Conservation (phyloP, 345 rosid species). For the Psidium friedrichsthalianum region DNA sequence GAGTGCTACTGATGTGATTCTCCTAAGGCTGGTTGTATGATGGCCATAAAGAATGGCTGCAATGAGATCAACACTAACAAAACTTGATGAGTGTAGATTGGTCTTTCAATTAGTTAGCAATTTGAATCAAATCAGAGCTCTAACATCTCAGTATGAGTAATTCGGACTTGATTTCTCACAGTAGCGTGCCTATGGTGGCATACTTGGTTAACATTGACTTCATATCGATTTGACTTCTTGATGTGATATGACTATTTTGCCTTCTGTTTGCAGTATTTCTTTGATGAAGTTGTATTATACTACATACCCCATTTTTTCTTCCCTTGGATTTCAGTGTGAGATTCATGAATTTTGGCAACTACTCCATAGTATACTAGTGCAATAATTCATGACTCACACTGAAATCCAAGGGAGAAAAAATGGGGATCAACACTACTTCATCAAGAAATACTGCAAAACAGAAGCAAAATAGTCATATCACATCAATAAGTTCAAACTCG, state of each 20-base stretch:
- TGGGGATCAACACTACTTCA: neutral
- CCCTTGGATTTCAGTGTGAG: constrained; percentile 57
- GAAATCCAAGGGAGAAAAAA: constrained; percentile 13
- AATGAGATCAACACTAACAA: neutral
- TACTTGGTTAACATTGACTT: neutral
- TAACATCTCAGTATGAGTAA: neutral
- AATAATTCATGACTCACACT: constrained; percentile 92
- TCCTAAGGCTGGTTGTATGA: neutral
- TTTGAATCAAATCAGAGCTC: neutral
- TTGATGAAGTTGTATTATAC: neutral
- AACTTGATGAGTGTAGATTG: neutral
- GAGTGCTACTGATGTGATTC: neutral
- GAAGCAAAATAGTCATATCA: neutral
- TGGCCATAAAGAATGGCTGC: neutral
- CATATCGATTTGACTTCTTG: neutral
- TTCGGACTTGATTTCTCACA: neutral
- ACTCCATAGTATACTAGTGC: constrained; percentile 94
- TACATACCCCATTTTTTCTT: neutral
- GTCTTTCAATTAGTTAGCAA: neutral
- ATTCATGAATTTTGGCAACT: constrained; percentile 91
- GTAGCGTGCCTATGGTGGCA: neutral
- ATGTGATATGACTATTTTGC: neutral
- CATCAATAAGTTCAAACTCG: neutral
- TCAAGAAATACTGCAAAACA: neutral
- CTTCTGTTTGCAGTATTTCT: neutral